Evolutionary conservation across 257 asterid genomes (phyloP).

Genomic region (Leptodermis oblonga): DNA sequence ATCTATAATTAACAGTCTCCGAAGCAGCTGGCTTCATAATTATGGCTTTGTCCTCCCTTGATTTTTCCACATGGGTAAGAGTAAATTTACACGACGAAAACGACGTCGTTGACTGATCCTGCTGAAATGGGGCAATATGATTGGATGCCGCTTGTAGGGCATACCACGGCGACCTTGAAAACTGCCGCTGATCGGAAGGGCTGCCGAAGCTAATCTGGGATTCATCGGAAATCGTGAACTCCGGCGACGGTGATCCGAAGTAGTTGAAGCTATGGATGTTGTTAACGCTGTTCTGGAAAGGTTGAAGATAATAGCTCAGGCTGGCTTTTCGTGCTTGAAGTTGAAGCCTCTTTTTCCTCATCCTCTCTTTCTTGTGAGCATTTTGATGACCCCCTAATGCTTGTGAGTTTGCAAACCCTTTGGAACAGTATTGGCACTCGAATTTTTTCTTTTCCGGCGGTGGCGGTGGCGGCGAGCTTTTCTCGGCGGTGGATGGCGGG

Average conservation of each 20-base stretch:
- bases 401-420: constrained; percentile 72
- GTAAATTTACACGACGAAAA: constrained; percentile 31
- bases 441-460: constrained; percentile 49
- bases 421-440: constrained; percentile 74
- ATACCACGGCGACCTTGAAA: constrained; percentile 27
- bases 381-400: constrained; percentile 97
- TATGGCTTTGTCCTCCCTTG: constrained; percentile 20
- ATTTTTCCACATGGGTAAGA: constrained; percentile 32
- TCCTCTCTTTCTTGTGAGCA: constrained; percentile 93
- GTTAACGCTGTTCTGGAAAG: constrained; percentile 28
- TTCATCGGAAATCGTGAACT: constrained; percentile 35
- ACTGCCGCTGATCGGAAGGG: constrained; percentile 18
- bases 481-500: background rate
- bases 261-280: constrained; percentile 14
- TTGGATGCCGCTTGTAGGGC: constrained; percentile 10
- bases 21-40: constrained; percentile 21
- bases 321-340: constrained; percentile 78
- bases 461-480: constrained; percentile 1
- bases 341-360: constrained; percentile 74
- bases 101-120: constrained; percentile 1
- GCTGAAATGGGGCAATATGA: constrained; percentile 22
- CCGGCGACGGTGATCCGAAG: constrained; percentile 28
- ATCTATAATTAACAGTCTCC: constrained; percentile 36
- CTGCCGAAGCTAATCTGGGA: constrained; percentile 60
- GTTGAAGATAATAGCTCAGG: constrained; percentile 60